Conservation (phyloP, 176 grass and related monocot genomes). For the Pharus latifolius region DNA sequence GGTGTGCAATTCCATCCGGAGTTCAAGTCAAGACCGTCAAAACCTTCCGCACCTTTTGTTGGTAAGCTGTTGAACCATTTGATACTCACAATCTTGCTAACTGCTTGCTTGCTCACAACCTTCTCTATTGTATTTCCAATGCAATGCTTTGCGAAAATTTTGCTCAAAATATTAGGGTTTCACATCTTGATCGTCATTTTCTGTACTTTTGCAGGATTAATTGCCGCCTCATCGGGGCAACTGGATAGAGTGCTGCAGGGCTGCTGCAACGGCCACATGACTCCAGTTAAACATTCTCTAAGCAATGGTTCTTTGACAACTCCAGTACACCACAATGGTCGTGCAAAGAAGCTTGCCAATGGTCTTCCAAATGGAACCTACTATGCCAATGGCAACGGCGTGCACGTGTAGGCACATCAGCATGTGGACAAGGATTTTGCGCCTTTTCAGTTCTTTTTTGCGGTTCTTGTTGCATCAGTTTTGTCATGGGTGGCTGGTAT, state of each 20-base stretch:
- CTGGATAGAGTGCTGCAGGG: slow-evolving; percentile 36
- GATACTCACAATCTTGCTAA: background rate
- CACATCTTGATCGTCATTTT: slow-evolving; percentile 1
- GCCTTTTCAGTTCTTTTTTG: slow-evolving; percentile 15
- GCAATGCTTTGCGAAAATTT: background rate
- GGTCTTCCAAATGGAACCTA: slow-evolving; percentile 49
- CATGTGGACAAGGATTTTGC: slow-evolving; percentile 14
- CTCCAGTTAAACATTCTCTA: background rate
- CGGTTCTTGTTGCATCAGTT: slow-evolving; percentile 33
- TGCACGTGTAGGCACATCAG: slow-evolving; percentile 38
- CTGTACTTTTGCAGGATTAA: slow-evolving; percentile 48
- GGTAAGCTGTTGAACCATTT: slow-evolving; percentile 37
- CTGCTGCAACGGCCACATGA: background rate
- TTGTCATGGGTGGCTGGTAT: slow-evolving; percentile 26
- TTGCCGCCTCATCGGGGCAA: slow-evolving; percentile 70
- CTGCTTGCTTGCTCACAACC: background rate
- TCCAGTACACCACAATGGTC: slow-evolving; percentile 51
- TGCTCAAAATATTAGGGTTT: background rate
- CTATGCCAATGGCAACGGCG: slow-evolving; percentile 67
- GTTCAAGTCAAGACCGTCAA: slow-evolving; percentile 91
- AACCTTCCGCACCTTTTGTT: slow-evolving; percentile 82
- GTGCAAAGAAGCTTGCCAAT: slow-evolving; percentile 41
- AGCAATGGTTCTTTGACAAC: slow-evolving; percentile 34
- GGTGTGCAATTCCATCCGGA: slow-evolving; percentile 96
- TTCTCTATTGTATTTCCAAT: background rate